Base-by-base conservation (phyloP, 2,329 filamentous ascomycete genomes). In the Trichoderma citrinoviride region DNA sequence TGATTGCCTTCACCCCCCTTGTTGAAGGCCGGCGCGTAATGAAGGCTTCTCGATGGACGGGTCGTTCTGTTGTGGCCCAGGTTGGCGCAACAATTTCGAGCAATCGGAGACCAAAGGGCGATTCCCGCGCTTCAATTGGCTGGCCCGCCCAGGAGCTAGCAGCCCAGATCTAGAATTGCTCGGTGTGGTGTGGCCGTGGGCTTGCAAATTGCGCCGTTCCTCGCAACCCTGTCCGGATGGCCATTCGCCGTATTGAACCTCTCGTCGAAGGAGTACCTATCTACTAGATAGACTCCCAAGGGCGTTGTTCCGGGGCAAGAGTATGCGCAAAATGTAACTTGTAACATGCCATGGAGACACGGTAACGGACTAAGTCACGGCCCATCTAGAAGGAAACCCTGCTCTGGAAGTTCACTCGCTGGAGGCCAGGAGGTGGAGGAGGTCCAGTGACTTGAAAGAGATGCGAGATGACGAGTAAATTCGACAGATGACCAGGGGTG, bases 11-110 rank as follows among this genome's bases (percentile, higher is more conserved):
- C 33, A 37, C 10, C 79, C 76, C 79, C 76, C 79, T 80, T 75
- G 78, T 80, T 74, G 73, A 70, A 75, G 69, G 65, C 70, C 70
- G 82, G 83, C 83, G 83, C 82, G 79, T 85, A 85, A 81, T 77
- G 73, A 76, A 77, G 76, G 76, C 76, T 78, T 78, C 74, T 76
- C 75, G 79, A 74, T 83, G 81, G 82, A 76, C 75, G 73, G 75
- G 70, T 67, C 71, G 73, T 70, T 70, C 72, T 73, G 33, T 41
- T 33, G 58, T 58, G 65, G 53, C 44, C 65, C 40, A 76, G 76
- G 75, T 76, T 76, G 75, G 74, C 73, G 76, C 74, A 70, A 71
- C 71, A 71, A 50, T 70, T 74, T 78, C 71, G 77, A 77, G 78
- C 81, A 83, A 83, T 83, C 75, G 76, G 77, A 81, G 72, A 74